These are phyloP conservation scores for Plasmodium adleri DNA, from an alignment of 169 alveolate genomes.

Conservation along the genomic window DNA sequence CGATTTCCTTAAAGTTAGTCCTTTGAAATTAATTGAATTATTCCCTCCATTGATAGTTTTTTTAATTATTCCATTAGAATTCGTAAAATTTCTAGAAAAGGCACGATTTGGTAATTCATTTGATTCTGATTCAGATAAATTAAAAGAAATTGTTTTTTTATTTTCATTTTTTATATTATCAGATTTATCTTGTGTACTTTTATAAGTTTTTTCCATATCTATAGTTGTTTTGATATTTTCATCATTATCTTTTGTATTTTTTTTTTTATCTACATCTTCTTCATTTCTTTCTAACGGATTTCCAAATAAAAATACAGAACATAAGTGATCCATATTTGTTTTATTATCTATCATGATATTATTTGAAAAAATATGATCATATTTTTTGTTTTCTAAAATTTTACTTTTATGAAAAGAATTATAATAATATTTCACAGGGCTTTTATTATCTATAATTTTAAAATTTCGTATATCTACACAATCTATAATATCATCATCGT, in stretches of 20 bases:
- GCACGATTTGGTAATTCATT: not conserved
- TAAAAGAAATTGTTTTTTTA: conserved; percentile 9
- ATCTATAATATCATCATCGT: conserved; percentile 48
- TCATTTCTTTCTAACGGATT: conserved; percentile 76
- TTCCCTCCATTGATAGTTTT: conserved; percentile 15
- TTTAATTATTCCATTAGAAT: conserved; percentile 18
- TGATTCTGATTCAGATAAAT: conserved; percentile 14
- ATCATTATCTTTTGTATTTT: conserved; percentile 4
- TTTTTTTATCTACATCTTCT: conserved; percentile 26
- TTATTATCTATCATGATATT: conserved; percentile 41
- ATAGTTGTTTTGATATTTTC: conserved; percentile 17
- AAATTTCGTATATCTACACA: conserved; percentile 59
- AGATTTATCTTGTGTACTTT: conserved; percentile 12
- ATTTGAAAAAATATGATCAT: conserved; percentile 70
- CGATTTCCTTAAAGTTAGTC: conserved; percentile 29
- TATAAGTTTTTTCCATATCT: conserved; percentile 4
- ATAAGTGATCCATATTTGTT: conserved; percentile 69
- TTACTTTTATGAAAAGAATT: conserved; percentile 60
- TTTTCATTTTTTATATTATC: conserved; percentile 11
- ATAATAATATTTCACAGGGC: conserved; percentile 65
- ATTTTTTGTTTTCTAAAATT: conserved; percentile 52
- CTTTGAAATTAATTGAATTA: conserved; percentile 3
- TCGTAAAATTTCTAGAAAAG: conserved; percentile 28
- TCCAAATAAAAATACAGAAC: conserved; percentile 72
- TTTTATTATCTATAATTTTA: conserved; percentile 65